These are phyloP conservation scores for Leishmania guyanensis DNA, from an alignment of 208 protist species.

Conservation along the genomic window DNA sequence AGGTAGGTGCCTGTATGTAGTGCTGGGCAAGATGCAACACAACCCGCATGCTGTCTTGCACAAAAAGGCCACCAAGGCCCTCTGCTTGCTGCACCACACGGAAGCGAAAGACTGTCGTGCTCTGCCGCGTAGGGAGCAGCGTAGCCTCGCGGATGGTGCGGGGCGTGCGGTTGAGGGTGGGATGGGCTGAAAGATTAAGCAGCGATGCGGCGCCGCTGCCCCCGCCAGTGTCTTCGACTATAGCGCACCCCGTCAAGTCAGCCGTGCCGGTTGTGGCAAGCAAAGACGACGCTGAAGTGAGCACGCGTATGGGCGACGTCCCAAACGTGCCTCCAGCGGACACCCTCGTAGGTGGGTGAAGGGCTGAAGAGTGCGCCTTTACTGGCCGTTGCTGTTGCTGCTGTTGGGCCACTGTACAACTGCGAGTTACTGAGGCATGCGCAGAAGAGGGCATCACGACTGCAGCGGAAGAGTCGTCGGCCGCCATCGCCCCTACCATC, in stretches of 20 bases:
- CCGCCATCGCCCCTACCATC: background rate
- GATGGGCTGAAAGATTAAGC: too few species aligned
- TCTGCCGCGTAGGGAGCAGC: conserved; percentile 28
- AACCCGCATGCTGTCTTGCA: conserved; percentile 55
- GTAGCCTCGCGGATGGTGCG: conserved; percentile 32
- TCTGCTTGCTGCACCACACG: conserved; percentile 43
- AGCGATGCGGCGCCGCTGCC: background rate
- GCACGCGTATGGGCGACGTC: conserved; percentile 4
- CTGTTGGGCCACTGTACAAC: background rate
- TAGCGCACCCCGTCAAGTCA: background rate
- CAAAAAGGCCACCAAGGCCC: conserved; percentile 41
- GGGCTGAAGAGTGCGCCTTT: too few species aligned
- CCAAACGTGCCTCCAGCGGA: background rate
- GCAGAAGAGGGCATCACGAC: background rate
- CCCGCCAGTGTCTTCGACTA: background rate
- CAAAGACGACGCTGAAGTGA: background rate
- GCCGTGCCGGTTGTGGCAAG: background rate
- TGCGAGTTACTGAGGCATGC: background rate
- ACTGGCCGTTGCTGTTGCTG: background rate
- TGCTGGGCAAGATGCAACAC: conserved; percentile 59
- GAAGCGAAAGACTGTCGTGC: conserved; percentile 26
- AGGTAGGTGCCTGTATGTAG: conserved; percentile 32
- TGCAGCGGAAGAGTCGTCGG: background rate
- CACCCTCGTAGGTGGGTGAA: background rate
- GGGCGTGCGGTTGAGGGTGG: background rate